Percentiles rank a stretch among this genome's conserved stretches.
Evolutionary conservation across 768 basidiomycete genomes (phyloP).

Genomic region (Artomyces pyxidatus): DNA sequence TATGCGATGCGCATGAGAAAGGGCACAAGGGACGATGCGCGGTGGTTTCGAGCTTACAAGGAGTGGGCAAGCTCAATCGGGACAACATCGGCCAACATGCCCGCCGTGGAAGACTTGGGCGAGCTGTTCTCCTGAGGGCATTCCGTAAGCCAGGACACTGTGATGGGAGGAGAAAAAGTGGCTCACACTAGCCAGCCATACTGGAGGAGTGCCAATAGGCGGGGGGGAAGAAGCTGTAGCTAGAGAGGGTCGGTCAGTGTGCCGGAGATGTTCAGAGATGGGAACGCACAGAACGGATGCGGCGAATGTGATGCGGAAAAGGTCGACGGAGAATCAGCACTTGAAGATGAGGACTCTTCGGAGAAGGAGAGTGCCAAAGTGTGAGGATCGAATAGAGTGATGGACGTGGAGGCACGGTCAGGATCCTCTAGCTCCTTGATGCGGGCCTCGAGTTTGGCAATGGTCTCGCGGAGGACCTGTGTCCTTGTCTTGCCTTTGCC

Average conservation of each 20-base stretch:
- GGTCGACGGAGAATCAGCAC: constrained; percentile 25
- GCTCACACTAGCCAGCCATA: neutral
- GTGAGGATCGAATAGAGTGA: constrained; percentile 66
- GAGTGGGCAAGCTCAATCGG: constrained; percentile 57
- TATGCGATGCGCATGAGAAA: constrained; percentile 22
- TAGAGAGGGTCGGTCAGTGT: neutral
- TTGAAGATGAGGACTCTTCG: constrained; percentile 26
- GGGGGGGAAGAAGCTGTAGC: neutral
- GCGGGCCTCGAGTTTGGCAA: constrained; percentile 61
- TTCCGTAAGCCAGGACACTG: neutral
- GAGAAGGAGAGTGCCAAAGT: constrained; percentile 23
- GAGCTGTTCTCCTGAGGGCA: constrained; percentile 30
- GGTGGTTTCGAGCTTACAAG: constrained; percentile 36
- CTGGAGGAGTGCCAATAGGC: constrained; percentile 1
- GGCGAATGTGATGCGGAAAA: constrained; percentile 27
- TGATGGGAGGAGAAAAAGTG: neutral
- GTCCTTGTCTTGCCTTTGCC: constrained; percentile 80
- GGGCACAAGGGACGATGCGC: neutral
- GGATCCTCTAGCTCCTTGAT: constrained; percentile 72
- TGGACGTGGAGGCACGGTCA: constrained; percentile 59
- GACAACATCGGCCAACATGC: constrained; percentile 34
- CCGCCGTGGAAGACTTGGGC: constrained; percentile 46
- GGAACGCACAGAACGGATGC: constrained; percentile 34
- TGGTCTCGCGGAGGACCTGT: constrained; percentile 70
- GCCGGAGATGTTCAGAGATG: constrained; percentile 39